phyloP scores from a whole-genome alignment of 2,329 filamentous ascomycete species.

The Claviceps paspali region DNA sequence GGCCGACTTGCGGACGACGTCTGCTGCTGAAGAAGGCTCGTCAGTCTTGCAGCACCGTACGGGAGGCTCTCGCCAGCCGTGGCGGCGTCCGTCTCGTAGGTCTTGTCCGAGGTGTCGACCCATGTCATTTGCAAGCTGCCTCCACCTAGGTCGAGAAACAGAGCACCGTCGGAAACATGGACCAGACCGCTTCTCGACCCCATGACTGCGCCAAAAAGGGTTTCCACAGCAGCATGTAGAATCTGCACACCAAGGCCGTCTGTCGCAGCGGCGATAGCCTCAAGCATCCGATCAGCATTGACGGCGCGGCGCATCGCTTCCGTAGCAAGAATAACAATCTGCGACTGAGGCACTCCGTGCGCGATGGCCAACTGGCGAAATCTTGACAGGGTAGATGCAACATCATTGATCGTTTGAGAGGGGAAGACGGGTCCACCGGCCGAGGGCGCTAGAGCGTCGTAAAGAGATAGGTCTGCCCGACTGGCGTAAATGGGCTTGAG shows the following conservation, averaged over 20 bases:
- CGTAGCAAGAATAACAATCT: conserved; percentile 68
- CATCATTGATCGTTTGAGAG: conserved; percentile 42
- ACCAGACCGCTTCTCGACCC: conserved; percentile 65
- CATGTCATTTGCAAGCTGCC: conserved; percentile 52
- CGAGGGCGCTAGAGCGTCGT: conserved; percentile 56
- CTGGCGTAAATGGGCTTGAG: conserved; percentile 66
- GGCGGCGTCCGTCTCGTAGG: conserved; percentile 39
- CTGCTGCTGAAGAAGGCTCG: conserved; percentile 29
- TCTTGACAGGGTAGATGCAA: conserved; percentile 49
- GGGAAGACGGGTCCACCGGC: conserved; percentile 28
- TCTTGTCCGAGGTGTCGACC: conserved; percentile 31
- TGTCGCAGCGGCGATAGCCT: conserved; percentile 44
- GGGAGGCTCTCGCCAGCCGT: conserved; percentile 40
- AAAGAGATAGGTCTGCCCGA: conserved; percentile 69
- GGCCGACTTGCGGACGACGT: conserved; percentile 24
- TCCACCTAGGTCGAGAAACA: conserved; percentile 80
- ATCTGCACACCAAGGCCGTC: conserved; percentile 54
- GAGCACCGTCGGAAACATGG: conserved; percentile 42
- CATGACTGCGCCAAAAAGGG: conserved; percentile 60
- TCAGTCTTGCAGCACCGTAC: conserved; percentile 45
- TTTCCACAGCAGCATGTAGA: conserved; percentile 67
- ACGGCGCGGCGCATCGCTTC: conserved; percentile 73
- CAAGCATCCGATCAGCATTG: conserved; percentile 56
- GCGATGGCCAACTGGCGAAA: conserved; percentile 58
- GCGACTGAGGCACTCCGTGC: conserved; percentile 47